These are phyloP conservation scores for Parsonsia alboflavescens DNA, from an alignment of 257 asterid species.

Conservation along the genomic window DNA sequence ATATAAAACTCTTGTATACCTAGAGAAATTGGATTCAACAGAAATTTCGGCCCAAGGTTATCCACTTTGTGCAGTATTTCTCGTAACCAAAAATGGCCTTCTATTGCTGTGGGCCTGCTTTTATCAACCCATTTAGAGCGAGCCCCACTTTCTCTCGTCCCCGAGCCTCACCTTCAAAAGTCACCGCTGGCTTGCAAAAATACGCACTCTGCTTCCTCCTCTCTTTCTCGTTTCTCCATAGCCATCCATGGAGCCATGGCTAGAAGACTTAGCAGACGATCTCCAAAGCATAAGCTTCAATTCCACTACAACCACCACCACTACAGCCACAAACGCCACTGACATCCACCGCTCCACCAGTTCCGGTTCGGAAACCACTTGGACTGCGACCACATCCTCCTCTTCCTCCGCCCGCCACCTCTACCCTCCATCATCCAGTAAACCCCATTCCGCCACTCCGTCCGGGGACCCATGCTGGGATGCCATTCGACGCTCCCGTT, in stretches of 20 bases:
- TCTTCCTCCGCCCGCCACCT: slow-evolving; percentile 45
- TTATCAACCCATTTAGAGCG: slow-evolving; percentile 18
- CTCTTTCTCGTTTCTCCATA: not conserved
- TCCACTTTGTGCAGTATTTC: slow-evolving; percentile 15
- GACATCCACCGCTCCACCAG: slow-evolving; percentile 84
- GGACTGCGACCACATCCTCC: slow-evolving; percentile 57
- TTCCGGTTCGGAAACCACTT: slow-evolving; percentile 77
- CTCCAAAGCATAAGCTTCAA: slow-evolving; percentile 90
- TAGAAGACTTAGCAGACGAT: slow-evolving; percentile 73
- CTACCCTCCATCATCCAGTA: slow-evolving; percentile 30
- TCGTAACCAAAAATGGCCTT: slow-evolving; percentile 1
- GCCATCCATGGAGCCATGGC: slow-evolving; percentile 65
- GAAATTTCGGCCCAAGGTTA: slow-evolving; percentile 4
- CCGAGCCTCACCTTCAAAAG: slow-evolving; percentile 1
- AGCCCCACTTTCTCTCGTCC: not conserved
- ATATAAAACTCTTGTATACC: no score
- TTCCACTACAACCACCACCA: slow-evolving; percentile 67
- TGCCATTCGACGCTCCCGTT: slow-evolving; percentile 44
- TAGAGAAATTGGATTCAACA: no score
- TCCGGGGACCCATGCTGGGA: slow-evolving; percentile 80
- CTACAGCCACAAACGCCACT: slow-evolving; percentile 37
- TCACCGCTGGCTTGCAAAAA: not conserved
- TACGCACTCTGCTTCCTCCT: not conserved
- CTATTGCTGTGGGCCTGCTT: slow-evolving; percentile 4
- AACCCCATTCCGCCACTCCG: slow-evolving; percentile 43